These are phyloP conservation scores for Turritis glabra DNA, from an alignment of 345 rosid genomes.

Conservation along the genomic window DNA sequence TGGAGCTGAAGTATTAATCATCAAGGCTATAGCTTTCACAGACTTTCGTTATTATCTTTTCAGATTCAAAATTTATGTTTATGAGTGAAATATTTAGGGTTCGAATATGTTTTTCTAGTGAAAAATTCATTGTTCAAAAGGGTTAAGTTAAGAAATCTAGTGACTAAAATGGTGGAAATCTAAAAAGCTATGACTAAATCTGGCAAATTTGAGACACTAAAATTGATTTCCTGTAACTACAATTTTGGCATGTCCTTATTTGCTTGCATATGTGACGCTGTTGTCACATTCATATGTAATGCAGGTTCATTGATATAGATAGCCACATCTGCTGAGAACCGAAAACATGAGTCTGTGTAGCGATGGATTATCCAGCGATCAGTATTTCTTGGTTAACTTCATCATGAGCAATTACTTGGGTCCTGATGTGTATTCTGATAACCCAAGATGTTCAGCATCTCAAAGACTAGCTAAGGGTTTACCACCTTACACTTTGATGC, in stretches of 20 bases:
- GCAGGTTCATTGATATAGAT: slow-evolving; percentile 22
- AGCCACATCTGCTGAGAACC: not conserved
- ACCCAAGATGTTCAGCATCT: slow-evolving; percentile 57
- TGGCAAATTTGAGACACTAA: not conserved
- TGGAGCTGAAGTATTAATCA: too few relatives aligned
- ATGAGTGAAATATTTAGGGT: not conserved
- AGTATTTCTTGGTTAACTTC: slow-evolving; percentile 56
- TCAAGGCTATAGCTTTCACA: slow-evolving; percentile 1
- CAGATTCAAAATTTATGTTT: slow-evolving; percentile 2
- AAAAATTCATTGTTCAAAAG: not conserved
- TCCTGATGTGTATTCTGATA: slow-evolving; percentile 68
- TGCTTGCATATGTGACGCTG: slow-evolving; percentile 24
- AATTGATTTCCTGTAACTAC: not conserved
- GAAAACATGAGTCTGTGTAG: slow-evolving; percentile 31
- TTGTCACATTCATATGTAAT: not conserved
- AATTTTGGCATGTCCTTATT: slow-evolving; percentile 17
- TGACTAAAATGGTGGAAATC: not conserved
- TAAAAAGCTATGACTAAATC: not conserved
- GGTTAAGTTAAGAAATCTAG: too few relatives aligned
- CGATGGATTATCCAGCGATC: slow-evolving; percentile 38
- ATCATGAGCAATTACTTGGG: slow-evolving; percentile 61
- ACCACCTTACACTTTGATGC: slow-evolving; percentile 55
- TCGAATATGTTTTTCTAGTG: not conserved
- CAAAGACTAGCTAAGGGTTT: slow-evolving; percentile 47
- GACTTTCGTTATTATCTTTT: not conserved